phyloP scores from a whole-genome alignment of 768 basidiomycete genomes.

The Cantharellus anzutake region DNA sequence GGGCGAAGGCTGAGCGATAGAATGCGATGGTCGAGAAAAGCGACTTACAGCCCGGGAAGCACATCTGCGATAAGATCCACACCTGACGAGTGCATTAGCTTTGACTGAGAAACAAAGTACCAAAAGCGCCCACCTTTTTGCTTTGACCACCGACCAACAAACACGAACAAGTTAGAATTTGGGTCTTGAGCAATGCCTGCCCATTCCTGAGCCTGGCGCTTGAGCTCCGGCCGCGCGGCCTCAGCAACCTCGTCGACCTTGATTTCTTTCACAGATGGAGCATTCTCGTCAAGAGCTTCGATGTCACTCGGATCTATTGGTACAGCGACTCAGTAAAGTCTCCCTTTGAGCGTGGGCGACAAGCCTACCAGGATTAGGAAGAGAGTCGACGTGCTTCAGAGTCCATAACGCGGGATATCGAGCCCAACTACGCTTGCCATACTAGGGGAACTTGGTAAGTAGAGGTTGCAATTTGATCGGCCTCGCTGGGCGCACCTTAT shows the following conservation, averaged over 20 bases:
- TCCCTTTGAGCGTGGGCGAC: background rate
- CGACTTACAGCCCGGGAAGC: constrained; percentile 65
- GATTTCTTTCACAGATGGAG: constrained; percentile 49
- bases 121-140: constrained; percentile 40
- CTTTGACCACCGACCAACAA: constrained; percentile 96
- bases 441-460: constrained; percentile 16
- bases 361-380: constrained; percentile 58
- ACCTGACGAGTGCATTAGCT: constrained; percentile 15
- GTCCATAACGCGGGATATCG: constrained; percentile 95
- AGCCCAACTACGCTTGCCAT: constrained; percentile 93
- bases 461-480: background rate
- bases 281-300: constrained; percentile 71
- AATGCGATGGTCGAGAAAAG: constrained; percentile 1
- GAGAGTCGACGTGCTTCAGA: constrained; percentile 81
- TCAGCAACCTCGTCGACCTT: constrained; percentile 66
- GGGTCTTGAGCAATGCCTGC: constrained; percentile 85
- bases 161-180: constrained; percentile 78
- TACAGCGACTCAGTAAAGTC: background rate
- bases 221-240: constrained; percentile 75
- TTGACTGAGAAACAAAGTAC: background rate
- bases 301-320: constrained; percentile 62
- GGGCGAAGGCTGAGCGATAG: constrained; percentile 6
- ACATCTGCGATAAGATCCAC: constrained; percentile 95
- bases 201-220: constrained; percentile 91
- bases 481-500: constrained; percentile 30